A percentile compares a stretch with the other conserved stretches of the same genome.
These are phyloP conservation scores for Wickerhamomyces sp. DNA, from an alignment of 1,139 yeast genomes.

Conservation along the genomic window DNA sequence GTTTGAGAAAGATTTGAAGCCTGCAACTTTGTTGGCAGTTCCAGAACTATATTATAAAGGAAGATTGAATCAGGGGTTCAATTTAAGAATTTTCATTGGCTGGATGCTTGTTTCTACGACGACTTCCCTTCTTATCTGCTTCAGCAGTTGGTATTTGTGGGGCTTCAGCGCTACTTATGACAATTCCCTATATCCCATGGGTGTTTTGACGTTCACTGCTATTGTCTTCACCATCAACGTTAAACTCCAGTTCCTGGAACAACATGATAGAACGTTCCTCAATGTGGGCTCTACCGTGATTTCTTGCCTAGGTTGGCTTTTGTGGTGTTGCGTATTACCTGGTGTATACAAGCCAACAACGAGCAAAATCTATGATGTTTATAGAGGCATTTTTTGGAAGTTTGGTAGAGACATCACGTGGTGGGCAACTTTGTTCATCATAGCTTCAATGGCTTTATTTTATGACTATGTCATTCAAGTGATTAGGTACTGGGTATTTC, in stretches of 20 bases:
- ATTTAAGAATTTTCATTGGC: conserved; percentile 56
- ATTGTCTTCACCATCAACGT: conserved; percentile 68
- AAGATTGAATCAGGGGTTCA: conserved; percentile 70
- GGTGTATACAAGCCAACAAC: conserved; percentile 55
- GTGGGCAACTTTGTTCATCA: conserved; percentile 73
- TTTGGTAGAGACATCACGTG: conserved; percentile 79
- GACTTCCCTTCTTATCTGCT: conserved; percentile 69
- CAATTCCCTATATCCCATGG: conserved; percentile 76
- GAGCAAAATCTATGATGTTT: conserved; percentile 66
- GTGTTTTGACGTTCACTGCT: conserved; percentile 69
- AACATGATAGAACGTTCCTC: conserved; percentile 73
- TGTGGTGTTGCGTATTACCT: conserved; percentile 80
- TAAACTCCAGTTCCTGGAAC: conserved; percentile 78
- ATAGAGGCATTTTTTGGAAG: conserved; percentile 56
- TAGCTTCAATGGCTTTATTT: conserved; percentile 52
- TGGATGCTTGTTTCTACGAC: conserved; percentile 80
- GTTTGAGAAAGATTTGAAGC: conserved; percentile 86
- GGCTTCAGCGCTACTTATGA: conserved; percentile 64
- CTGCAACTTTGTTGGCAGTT: conserved; percentile 82
- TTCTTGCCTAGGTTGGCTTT: conserved; percentile 84
- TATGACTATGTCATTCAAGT: conserved; percentile 64
- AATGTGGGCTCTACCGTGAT: conserved; percentile 55
- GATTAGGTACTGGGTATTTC: conserved; percentile 48
- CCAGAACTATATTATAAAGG: conserved; percentile 88
- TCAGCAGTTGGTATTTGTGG: conserved; percentile 61